Evolutionary conservation across 208 protist genomes (phyloP), one percentile per base, ranked within the genome.

Genomic region (Acanthamoeba healyi): DNA sequence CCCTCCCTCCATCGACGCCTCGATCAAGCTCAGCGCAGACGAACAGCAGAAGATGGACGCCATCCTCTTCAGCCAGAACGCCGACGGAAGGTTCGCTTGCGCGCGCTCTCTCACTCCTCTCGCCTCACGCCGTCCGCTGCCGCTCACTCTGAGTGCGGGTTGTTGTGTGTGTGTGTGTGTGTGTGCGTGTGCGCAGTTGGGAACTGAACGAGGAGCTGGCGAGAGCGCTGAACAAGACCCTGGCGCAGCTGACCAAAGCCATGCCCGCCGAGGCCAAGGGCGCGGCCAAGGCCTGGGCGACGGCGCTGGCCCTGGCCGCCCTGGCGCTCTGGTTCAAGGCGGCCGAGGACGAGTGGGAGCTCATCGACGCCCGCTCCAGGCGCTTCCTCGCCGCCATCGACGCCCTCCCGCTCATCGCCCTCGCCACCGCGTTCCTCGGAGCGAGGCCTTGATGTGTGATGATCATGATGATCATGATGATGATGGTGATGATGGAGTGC

Each of bases 331-430:
- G 70, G 70, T 79, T 79, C 70, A 42, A 79, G 70, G 38, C 19
- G 6, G 70, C 26, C 36, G 70, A 79, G 70, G 70, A 79, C 36
- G 70, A 79, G 38, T 79, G 70, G 70, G 70, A 79, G 70, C 17
- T 79, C 19, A 79, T 79, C 38, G 70, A 10, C 36, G 70, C 1
- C 14, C 70, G 70, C 14, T 32, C 70, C 34, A 17, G 9, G 26
- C 32, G 38, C 36, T 79, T 79, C 70, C 70, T 79, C 34, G 70
- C 32, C 38, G 19, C 14, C 19, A 32, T 49, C 36, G 9, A 79
- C n/a, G 7, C 24, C 15, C 19, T 22, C 22, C 10, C 65, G 38
- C 70, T 79, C 36, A 6, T 79, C 32, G 0, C 9, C 70, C 70
- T 79, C 19, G 70, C 70, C 36, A 26, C 70, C 70, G 36, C 19